Base-by-base conservation (phyloP, 768 basidiomycete genomes). In the Royoungia palumana region DNA sequence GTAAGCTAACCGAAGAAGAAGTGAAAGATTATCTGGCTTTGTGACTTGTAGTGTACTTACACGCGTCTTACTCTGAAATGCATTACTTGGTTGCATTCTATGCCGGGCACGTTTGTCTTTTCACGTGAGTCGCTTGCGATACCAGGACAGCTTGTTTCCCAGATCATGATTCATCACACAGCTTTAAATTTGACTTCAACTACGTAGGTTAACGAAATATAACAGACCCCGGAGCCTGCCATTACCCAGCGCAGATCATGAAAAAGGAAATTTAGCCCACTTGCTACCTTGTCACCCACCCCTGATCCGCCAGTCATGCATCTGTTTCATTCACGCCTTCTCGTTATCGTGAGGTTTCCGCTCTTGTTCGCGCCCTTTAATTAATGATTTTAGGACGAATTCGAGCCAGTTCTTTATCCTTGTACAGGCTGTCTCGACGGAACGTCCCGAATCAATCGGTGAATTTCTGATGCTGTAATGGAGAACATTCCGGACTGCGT, bases 1-100 rank as follows among this genome's bases (percentile, higher is more conserved):
- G 96, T 67, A 97, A 96, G 71, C 71, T 99, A 62, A 85, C 83
- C 19, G 95, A 99, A 73, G 91, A 95, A 68, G 96, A 99, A 75
- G 91, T 99, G 51, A 82, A 85, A 54, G 96, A 99, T 72, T 99
- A 97, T 72, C 72, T 97, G 66, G 85, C 90, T 32, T 71, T 93
- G 73, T 93, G 83, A 66, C 49, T 54, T 67, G 65, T 65, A 58
- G 19, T 54, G 53, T 66, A 60, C 56, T 59, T 56, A 57, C 60
- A 65, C 68, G 59, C 59, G 66, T 69, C 50, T 54, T 56, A 56
- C 56, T 61, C 52, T 44, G 53, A 51, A 54, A 35, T 35, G 14
- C 48, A 41, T 53, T 44, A 38, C 37, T 44, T 45, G 9, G 50
- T 50, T 40, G 35, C 11, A 39, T 32, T 38, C 47, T 46, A 50